phyloP scores from a whole-genome alignment of 257 asterid genomes.

The Apocynum venetum region DNA sequence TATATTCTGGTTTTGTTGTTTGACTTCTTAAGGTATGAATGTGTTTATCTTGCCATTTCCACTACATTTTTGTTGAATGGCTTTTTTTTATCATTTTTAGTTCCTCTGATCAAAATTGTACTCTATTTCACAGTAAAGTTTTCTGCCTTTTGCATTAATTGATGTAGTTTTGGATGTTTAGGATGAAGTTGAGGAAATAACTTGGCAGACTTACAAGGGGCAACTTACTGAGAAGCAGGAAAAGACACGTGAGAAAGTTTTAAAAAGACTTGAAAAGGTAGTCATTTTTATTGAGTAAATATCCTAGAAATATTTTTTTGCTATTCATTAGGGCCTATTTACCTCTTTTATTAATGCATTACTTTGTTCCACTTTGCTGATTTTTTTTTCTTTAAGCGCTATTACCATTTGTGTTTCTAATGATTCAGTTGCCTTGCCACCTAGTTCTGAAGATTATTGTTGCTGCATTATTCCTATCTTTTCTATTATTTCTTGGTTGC shows the following conservation, averaged over 20 bases:
- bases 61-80: neutral
- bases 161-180: conserved; percentile 20
- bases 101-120: neutral
- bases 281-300: conserved; percentile 11
- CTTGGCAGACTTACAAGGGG: conserved; percentile 97
- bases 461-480: neutral
- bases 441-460: neutral
- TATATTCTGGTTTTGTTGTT: neutral
- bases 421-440: neutral
- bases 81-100: neutral
- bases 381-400: neutral
- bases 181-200: conserved; percentile 91
- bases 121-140: neutral
- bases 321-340: neutral
- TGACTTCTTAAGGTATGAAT: neutral
- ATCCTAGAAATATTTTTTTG: conserved; percentile 3
- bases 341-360: no score
- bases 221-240: conserved; percentile 96
- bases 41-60: neutral
- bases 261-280: conserved; percentile 93
- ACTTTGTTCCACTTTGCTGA: neutral
- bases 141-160: neutral
- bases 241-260: conserved; percentile 89
- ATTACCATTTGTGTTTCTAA: neutral
- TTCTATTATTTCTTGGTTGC: neutral